Evolutionary conservation across 1,139 yeast species (phyloP).

Genomic region (Candida pseudoviswanathii): DNA sequence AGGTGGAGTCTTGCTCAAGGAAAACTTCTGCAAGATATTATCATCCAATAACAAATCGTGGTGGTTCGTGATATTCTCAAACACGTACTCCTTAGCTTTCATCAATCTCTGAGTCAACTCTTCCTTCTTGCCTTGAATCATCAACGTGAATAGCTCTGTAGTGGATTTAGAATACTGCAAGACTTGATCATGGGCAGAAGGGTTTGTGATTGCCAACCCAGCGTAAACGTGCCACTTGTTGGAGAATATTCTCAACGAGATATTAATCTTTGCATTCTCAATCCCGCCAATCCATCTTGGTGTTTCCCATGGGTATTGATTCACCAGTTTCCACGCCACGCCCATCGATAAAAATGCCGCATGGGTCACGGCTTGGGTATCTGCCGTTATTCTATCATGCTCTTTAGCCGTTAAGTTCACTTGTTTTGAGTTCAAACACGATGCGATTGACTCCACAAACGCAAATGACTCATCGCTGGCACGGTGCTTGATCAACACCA

Average conservation of each 20-base stretch:
- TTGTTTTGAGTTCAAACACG: constrained; percentile 74
- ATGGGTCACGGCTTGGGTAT: constrained; percentile 97
- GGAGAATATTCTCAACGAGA: constrained; percentile 83
- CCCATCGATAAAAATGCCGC: constrained; percentile 98
- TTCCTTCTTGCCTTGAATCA: constrained; percentile 68
- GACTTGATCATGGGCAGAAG: constrained; percentile 90
- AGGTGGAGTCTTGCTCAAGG: constrained; percentile 76
- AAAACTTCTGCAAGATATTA: constrained; percentile 73
- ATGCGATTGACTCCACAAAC: constrained; percentile 64
- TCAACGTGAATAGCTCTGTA: constrained; percentile 78
- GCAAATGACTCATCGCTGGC: constrained; percentile 56
- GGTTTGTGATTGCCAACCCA: constrained; percentile 93
- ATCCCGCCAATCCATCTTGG: constrained; percentile 89
- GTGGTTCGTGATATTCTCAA: constrained; percentile 59
- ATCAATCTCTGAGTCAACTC: constrained; percentile 60
- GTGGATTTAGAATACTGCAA: constrained; percentile 86
- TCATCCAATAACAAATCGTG: constrained; percentile 76
- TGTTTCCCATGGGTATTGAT: constrained; percentile 92
- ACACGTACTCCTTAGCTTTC: constrained; percentile 73
- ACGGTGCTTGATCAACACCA: constrained; percentile 80
- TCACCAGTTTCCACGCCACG: constrained; percentile 83
- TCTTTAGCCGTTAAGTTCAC: constrained; percentile 82
- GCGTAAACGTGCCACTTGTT: constrained; percentile 99
- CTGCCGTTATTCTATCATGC: constrained; percentile 95
- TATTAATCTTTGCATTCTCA: constrained; percentile 93